phyloP scores from a whole-genome alignment of 345 rosid genomes.

The Bruguiera sexangula region DNA sequence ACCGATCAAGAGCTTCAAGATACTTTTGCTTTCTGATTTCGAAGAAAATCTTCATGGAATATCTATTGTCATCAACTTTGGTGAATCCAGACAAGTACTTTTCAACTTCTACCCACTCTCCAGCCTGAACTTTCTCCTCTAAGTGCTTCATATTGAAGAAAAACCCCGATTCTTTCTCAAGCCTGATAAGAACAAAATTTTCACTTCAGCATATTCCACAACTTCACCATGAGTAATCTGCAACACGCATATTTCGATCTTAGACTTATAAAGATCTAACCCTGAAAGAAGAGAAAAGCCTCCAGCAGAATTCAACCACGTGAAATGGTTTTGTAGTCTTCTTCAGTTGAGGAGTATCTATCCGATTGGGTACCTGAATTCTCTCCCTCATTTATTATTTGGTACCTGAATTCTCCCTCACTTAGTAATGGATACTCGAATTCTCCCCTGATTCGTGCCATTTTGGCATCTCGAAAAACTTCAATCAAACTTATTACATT shows the following conservation, averaged over 20 bases:
- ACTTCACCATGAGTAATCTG: background rate
- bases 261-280: background rate
- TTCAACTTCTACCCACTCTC: constrained; percentile 75
- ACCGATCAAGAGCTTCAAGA: constrained; percentile 88
- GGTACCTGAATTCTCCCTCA: too few species aligned
- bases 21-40: constrained; percentile 90
- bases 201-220: background rate
- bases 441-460: background rate
- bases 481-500: background rate
- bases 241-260: background rate
- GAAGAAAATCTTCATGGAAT: constrained; percentile 83
- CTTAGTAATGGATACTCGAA: too few species aligned
- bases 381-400: background rate
- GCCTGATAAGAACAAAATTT: constrained; percentile 33
- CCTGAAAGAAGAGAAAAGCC: background rate
- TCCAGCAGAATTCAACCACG: background rate
- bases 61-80: constrained; percentile 66
- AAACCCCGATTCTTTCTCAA: constrained; percentile 70
- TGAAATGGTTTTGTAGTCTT: background rate
- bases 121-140: constrained; percentile 70
- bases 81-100: constrained; percentile 64
- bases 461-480: background rate
- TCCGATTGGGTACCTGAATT: background rate
- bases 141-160: constrained; percentile 71
- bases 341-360: background rate